Conservation (phyloP, 345 rosid species). For the Trapa incisa region DNA sequence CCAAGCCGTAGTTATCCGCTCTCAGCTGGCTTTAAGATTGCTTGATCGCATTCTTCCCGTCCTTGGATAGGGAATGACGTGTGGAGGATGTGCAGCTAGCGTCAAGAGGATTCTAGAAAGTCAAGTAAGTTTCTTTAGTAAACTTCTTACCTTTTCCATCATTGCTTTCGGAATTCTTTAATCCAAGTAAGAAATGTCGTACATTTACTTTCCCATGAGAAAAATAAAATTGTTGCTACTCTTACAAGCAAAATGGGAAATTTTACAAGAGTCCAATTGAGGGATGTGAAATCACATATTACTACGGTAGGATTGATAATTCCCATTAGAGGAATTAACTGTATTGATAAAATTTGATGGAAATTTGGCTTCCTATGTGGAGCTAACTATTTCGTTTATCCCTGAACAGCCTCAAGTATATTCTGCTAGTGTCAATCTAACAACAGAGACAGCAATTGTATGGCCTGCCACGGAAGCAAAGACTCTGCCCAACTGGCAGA, state of each 20-base stretch:
- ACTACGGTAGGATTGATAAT: background rate
- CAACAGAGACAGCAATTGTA: slow-evolving; percentile 85
- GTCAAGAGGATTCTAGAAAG: slow-evolving; percentile 87
- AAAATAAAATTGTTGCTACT: background rate
- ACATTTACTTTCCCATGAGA: no score
- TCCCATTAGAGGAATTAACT: background rate
- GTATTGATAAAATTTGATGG: background rate
- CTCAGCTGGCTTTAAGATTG: background rate
- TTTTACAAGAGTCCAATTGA: background rate
- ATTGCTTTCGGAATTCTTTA: background rate
- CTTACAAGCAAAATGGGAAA: background rate
- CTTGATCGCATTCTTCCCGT: background rate
- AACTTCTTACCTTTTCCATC: background rate
- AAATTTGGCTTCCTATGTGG: background rate
- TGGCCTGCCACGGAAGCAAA: slow-evolving; percentile 87
- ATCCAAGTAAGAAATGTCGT: background rate
- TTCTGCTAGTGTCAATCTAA: slow-evolving; percentile 76
- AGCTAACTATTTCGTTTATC: background rate
- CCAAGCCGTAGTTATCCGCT: background rate
- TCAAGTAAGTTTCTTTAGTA: slow-evolving; percentile 39
- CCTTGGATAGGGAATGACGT: slow-evolving; percentile 68
- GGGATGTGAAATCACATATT: background rate
- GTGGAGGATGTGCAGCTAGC: slow-evolving; percentile 98
- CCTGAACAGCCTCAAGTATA: slow-evolving; percentile 75
- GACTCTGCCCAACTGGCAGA: slow-evolving; percentile 59